phyloP scores from a whole-genome alignment of 1,284 basidiomycete genomes.

The Cryptococcus neoformans region DNA sequence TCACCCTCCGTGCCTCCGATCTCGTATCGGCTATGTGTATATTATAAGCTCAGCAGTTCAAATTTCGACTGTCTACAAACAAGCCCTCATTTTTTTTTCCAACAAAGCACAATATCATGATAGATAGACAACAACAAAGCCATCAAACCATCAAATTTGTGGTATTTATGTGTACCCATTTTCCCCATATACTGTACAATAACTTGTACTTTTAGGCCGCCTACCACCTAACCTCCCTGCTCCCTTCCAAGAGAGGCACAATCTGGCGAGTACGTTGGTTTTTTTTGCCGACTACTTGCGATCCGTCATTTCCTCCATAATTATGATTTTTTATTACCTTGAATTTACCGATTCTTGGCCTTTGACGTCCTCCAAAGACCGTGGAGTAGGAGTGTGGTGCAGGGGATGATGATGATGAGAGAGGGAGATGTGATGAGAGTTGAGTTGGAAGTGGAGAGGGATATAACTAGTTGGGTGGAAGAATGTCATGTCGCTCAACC shows the following conservation, averaged over 20 bases:
- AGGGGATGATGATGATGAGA: not conserved
- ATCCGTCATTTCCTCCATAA: not conserved
- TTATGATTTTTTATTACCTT: slow-evolving; percentile 1
- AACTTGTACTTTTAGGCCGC: not conserved
- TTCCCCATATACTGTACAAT: not conserved
- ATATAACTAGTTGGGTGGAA: not conserved
- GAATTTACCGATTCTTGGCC: not conserved
- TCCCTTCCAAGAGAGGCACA: too few relatives aligned
- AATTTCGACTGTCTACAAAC: too few relatives aligned
- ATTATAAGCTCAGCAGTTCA: too few relatives aligned
- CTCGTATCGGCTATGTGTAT: too few relatives aligned
- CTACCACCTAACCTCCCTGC: too few relatives aligned
- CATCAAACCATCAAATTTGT: not conserved
- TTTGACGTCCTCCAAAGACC: slow-evolving; percentile 1
- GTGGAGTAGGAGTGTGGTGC: not conserved
- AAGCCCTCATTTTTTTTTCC: too few relatives aligned
- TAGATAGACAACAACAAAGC: too few relatives aligned
- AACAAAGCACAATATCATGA: too few relatives aligned
- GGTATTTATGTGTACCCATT: not conserved
- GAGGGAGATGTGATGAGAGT: not conserved
- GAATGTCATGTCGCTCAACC: not conserved
- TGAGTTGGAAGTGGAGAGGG: not conserved
- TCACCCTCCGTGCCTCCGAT: too few relatives aligned
- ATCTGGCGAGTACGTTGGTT: too few relatives aligned
- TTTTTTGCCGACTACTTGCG: not conserved